Percentiles rank a stretch among this genome's conserved stretches.
Evolutionary conservation across 768 basidiomycete species (phyloP).

Genomic region (Tubosaeta brunneosetosa): DNA sequence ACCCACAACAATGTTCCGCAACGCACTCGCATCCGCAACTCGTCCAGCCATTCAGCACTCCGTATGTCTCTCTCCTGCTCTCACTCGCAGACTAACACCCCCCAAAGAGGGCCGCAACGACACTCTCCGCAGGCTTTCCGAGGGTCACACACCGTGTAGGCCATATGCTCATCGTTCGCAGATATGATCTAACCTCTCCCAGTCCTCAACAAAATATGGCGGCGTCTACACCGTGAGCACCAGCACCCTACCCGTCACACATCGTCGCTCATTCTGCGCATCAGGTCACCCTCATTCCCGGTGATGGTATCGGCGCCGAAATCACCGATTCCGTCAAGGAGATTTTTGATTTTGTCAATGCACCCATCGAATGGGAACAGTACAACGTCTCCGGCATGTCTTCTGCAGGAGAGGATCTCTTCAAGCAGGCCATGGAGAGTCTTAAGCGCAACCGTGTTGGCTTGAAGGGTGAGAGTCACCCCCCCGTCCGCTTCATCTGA

Average conservation of each 20-base stretch:
- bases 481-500: constrained; percentile 1
- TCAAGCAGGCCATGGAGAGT: constrained; percentile 97
- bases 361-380: constrained; percentile 98
- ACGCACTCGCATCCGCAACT: constrained; percentile 50
- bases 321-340: constrained; percentile 99
- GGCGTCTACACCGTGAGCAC: constrained; percentile 80
- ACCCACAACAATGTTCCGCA: constrained; percentile 52
- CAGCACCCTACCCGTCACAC: not conserved
- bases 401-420: constrained; percentile 87
- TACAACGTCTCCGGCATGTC: constrained; percentile 97
- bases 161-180: constrained; percentile 9
- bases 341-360: constrained; percentile 95
- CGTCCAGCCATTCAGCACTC: constrained; percentile 51
- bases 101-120: constrained; percentile 63
- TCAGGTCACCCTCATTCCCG: constrained; percentile 94
- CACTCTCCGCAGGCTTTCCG: constrained; percentile 75
- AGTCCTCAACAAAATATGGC: constrained; percentile 88
- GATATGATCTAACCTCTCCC: constrained; percentile 9
- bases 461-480: constrained; percentile 72
- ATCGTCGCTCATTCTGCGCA: constrained; percentile 19
- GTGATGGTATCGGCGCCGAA: constrained; percentile 96
- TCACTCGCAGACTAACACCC: constrained; percentile 1
- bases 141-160: constrained; percentile 66
- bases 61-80: constrained; percentile 37
- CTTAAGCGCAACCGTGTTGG: constrained; percentile 97